A percentile compares a stretch with the other conserved stretches of the same genome.
These are phyloP conservation scores for Cylindricascospora bacillispora DNA, from an alignment of 1,139 yeast genomes.

Conservation along the genomic window DNA sequence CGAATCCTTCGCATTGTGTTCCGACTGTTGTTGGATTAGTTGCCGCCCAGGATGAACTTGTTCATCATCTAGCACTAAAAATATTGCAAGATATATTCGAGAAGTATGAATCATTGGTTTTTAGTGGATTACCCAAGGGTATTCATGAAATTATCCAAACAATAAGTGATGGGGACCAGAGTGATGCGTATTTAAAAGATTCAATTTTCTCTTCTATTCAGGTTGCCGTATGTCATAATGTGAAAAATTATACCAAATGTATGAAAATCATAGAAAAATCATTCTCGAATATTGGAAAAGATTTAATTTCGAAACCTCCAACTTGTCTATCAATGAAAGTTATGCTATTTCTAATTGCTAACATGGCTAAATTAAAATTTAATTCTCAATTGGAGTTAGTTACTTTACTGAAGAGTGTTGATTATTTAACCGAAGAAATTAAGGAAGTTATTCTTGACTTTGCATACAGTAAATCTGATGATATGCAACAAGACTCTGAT, in stretches of 20 bases:
- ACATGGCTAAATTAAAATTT: constrained; percentile 13
- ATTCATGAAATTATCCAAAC: constrained; percentile 42
- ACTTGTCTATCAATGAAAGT: constrained; percentile 6
- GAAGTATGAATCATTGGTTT: constrained; percentile 60
- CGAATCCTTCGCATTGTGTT: constrained; percentile 58
- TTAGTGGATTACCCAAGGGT: constrained; percentile 52
- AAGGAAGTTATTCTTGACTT: constrained; percentile 14
- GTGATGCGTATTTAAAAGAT: constrained; percentile 15
- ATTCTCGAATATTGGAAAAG: constrained; percentile 7
- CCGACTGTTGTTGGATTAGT: constrained; percentile 62
- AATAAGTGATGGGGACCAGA: constrained; percentile 16
- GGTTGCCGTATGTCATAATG: constrained; percentile 8
- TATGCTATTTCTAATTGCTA: constrained; percentile 13
- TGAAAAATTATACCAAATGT: constrained; percentile 12
- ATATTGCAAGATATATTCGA: constrained; percentile 45
- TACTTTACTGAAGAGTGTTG: constrained; percentile 11
- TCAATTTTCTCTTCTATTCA: constrained; percentile 11
- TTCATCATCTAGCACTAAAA: constrained; percentile 37
- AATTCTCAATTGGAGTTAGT: constrained; percentile 14
- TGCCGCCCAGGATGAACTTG: constrained; percentile 35
- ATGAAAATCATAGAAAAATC: constrained; percentile 9
- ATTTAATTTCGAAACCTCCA: constrained; percentile 1
- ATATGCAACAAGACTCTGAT: not conserved
- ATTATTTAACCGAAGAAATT: constrained; percentile 14
- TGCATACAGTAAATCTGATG: constrained; percentile 3